Conservation (phyloP, 2,329 filamentous ascomycete genomes). For the Trichoderma sp. region DNA sequence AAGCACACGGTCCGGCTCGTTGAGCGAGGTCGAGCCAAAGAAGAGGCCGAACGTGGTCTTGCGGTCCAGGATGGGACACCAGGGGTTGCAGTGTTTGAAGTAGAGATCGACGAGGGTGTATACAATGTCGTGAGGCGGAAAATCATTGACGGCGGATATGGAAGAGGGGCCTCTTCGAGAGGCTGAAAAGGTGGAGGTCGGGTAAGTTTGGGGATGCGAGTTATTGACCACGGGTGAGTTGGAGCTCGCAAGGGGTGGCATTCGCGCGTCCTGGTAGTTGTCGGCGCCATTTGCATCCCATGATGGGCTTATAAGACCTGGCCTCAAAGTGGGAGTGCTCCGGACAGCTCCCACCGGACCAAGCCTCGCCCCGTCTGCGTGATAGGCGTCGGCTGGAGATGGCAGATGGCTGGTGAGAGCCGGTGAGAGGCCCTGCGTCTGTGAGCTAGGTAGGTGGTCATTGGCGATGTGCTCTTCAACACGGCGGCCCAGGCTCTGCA, state of each 20-base stretch:
- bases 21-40: conserved; percentile 46
- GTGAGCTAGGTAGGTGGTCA: conserved; percentile 36
- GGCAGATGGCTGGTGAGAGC: conserved; percentile 44
- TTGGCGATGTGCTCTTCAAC: conserved; percentile 48
- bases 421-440: conserved; percentile 36
- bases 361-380: conserved; percentile 16
- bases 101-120: conserved; percentile 63
- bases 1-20: conserved; percentile 46
- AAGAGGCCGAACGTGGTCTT: conserved; percentile 47
- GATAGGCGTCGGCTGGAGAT: conserved; percentile 37
- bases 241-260: not conserved
- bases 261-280: conserved; percentile 14
- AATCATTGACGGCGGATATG: conserved; percentile 48
- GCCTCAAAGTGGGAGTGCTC: conserved; percentile 19
- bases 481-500: conserved; percentile 47
- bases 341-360: conserved; percentile 21
- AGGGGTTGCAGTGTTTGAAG: conserved; percentile 66
- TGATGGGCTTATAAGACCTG: conserved; percentile 18
- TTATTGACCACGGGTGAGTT: not conserved
- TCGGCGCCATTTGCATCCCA: conserved; percentile 19
- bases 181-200: conserved; percentile 18
- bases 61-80: conserved; percentile 53
- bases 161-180: conserved; percentile 35
- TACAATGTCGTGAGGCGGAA: conserved; percentile 62
- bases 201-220: conserved; percentile 20